Conservation (phyloP, 352 stramenopile genomes). For the Hyphochytrium catenoides region DNA sequence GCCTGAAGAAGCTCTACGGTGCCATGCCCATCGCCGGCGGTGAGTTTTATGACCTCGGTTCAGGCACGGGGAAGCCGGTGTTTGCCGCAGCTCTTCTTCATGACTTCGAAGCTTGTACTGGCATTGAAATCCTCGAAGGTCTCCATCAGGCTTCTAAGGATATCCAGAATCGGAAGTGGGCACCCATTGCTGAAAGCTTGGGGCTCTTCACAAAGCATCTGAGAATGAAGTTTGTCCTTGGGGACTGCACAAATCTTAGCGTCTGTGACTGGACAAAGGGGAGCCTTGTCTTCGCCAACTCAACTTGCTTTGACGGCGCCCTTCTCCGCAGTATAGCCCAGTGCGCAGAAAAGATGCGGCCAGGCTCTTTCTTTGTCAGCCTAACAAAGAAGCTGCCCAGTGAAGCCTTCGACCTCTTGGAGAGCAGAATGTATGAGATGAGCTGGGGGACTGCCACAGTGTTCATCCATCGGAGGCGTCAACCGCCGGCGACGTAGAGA, state of each 20-base stretch:
- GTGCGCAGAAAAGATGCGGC: slow-evolving; percentile 12
- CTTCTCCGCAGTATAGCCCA: slow-evolving; percentile 14
- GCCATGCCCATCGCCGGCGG: too few relatives aligned
- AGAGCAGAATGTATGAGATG: slow-evolving; percentile 17
- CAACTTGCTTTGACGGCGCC: slow-evolving; percentile 20
- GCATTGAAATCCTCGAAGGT: slow-evolving; percentile 18
- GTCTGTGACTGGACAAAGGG: slow-evolving; percentile 20
- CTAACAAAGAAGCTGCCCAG: slow-evolving; percentile 14
- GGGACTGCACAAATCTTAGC: too few relatives aligned
- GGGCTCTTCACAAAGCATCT: too few relatives aligned
- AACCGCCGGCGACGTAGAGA: too few relatives aligned
- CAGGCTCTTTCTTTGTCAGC: slow-evolving; percentile 16
- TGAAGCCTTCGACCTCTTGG: slow-evolving; percentile 15
- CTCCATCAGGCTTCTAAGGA: slow-evolving; percentile 13
- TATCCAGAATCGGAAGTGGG: slow-evolving; percentile 4
- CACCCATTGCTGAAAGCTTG: background rate
- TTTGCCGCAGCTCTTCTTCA: slow-evolving; percentile 18
- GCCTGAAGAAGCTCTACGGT: too few relatives aligned
- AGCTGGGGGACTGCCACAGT: slow-evolving; percentile 18
- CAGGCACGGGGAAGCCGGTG: slow-evolving; percentile 16
- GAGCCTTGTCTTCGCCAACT: slow-evolving; percentile 17
- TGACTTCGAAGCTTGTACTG: slow-evolving; percentile 18
- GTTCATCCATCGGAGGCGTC: slow-evolving; percentile 12
- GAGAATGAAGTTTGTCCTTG: too few relatives aligned
- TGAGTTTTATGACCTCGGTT: slow-evolving; percentile 25